These are phyloP conservation scores for Oenanthe sinensis DNA, from an alignment of 129 eudicot species.

Conservation along the genomic window DNA sequence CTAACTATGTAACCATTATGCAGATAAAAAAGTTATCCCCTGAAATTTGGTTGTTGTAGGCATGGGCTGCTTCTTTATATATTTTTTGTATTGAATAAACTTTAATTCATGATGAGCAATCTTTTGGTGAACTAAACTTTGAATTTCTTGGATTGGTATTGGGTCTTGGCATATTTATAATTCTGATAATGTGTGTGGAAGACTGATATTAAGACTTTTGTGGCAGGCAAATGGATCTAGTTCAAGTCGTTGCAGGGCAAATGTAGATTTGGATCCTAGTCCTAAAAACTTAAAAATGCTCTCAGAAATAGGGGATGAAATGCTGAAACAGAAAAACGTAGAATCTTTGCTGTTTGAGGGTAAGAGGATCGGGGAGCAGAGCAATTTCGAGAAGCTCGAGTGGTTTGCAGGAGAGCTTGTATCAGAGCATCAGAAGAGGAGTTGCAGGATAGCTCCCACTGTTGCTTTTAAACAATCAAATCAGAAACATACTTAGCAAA, in stretches of 20 bases:
- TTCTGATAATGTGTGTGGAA: not conserved
- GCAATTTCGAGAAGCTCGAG: conserved; percentile 78
- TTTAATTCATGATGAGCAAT: not conserved
- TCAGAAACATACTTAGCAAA: conserved; percentile 22
- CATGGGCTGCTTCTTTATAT: not conserved
- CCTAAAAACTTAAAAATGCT: conserved; percentile 63
- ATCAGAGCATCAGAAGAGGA: conserved; percentile 91
- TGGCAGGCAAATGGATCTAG: conserved; percentile 77
- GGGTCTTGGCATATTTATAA: not conserved
- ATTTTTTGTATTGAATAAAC: not conserved
- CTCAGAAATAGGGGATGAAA: conserved; percentile 60
- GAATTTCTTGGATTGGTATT: not conserved
- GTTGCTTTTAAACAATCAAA: conserved; percentile 86
- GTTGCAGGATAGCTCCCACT: conserved; percentile 97
- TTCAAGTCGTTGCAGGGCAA: conserved; percentile 48
- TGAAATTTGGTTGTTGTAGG: not conserved
- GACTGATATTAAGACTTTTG: not conserved
- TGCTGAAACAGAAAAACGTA: conserved; percentile 81
- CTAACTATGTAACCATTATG: not conserved
- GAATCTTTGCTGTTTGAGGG: conserved; percentile 85
- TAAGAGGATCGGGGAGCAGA: conserved; percentile 66
- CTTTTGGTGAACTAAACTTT: not conserved
- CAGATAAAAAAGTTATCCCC: not conserved
- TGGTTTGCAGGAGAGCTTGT: conserved; percentile 97
- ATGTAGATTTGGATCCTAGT: conserved; percentile 69